Evolutionary conservation across 495 filamentous ascomycete genomes (phyloP), one percentile per base, ranked within the genome.

Genomic region (Bacidia rubella): DNA sequence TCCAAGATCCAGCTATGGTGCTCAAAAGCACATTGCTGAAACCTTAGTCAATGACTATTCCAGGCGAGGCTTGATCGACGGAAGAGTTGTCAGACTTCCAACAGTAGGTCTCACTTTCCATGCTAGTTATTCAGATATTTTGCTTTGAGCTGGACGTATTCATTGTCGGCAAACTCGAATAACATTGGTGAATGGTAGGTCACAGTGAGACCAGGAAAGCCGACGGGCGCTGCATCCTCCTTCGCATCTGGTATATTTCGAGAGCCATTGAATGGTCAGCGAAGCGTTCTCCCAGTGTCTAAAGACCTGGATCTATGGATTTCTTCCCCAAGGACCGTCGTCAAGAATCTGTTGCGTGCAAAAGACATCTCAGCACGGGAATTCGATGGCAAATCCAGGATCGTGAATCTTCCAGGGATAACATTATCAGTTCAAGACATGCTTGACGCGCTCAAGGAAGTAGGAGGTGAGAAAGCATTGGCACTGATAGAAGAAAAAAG

Each of bases 21-120:
- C 82, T 47, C 80, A 89, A 69, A 92, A 92, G 66, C 71, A 88
- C 57, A 80, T 88, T 55, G 73, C 75, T 57, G 86, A 92, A 69
- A 73, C 72, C 10, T 68, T 87, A 23, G 63, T 92, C 58, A 89
- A 86, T 60, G 86, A 90, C 59, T 80, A 85, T 66, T 81, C 81
- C 25, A 77, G 86, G 5, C 75, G 78, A 35, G 80, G 81, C 0
- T 79, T 79, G 61, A 58, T 92, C 42, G 77, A 87, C 55, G 86
- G 75, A 0, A 72, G 83, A 9, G 69, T 73, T 12, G 71, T 83
- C 45, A 78, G 86, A 1, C 78, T 92, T 23, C 86, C 86, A 0
- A 89, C 85, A 1, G 80, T 92, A 51, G 27, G 57, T 21, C 26
- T 3, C 10, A 15, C 20, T 11, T 12, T 17, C 20, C 11, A 17